Conservation (phyloP, 352 stramenopile species). For the Thalassiosira mediterranea region DNA sequence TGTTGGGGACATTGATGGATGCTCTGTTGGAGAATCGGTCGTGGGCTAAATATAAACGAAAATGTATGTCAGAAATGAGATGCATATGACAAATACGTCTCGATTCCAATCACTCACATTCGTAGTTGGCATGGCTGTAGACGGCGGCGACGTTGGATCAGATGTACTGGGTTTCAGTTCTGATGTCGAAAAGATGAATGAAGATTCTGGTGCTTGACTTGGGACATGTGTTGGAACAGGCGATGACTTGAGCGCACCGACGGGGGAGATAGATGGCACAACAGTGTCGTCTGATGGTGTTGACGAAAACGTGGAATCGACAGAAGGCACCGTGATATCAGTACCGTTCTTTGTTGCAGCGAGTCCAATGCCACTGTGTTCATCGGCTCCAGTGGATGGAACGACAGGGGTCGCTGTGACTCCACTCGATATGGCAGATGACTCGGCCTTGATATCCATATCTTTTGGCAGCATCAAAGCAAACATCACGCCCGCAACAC, state of each 20-base stretch:
- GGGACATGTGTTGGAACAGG: too few relatives aligned
- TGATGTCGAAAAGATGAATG: background rate
- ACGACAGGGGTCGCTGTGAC: background rate
- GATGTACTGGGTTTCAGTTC: background rate
- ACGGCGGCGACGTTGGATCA: background rate
- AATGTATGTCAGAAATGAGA: too few relatives aligned
- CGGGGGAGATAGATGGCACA: too few relatives aligned
- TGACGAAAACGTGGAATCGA: background rate
- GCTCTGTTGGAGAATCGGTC: background rate
- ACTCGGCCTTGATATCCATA: background rate
- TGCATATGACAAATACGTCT: too few relatives aligned
- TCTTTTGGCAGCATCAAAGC: constrained; percentile 29
- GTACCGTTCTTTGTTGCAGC: background rate
- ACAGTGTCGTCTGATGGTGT: background rate
- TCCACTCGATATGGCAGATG: background rate
- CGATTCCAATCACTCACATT: too few relatives aligned
- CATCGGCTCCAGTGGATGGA: background rate
- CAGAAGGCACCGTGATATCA: background rate
- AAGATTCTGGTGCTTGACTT: background rate
- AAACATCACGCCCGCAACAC: constrained; percentile 25
- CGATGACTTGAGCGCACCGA: too few relatives aligned
- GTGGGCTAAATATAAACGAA: too few relatives aligned
- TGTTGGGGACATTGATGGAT: background rate
- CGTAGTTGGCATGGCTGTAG: constrained; percentile 5
- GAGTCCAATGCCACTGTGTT: background rate